Evolutionary conservation across 129 eudicot species (phyloP), one percentile per base, ranked within the genome.

Genomic region (Saussurea involucrata): DNA sequence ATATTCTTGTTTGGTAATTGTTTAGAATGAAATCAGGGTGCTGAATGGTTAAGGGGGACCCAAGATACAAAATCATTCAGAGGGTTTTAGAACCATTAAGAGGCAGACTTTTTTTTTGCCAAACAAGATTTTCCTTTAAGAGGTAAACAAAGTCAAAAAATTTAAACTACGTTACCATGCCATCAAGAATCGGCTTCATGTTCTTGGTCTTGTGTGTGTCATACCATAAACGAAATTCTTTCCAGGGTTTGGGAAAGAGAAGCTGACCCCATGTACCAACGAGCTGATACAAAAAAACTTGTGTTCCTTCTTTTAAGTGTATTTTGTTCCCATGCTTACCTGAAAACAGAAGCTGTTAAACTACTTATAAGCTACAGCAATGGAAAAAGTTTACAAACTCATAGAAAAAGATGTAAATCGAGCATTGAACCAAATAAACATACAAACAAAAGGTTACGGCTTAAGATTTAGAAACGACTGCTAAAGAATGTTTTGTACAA

Each of bases 181-280:
- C 98, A 33, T 91, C 92, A 80, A 95, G 87, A 87, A 81, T 75
- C 63, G 98, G 98, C 83, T 89, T 91, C 20, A 88, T 27, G 78
- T 87, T 90, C 77, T 86, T 95, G 60, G 93, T 85, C 75, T 95
- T 95, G 78, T 95, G 98, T 4, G 74, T 72, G 83, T 95, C 98
- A 42, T 95, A 89, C 98, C 98, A 95, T 70, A 89, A 80, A 24
- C 98, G 97, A 17, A 95, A 95, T 81, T 91, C 97, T 81, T 95
- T 95, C 98, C 98, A 95, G 6, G 97, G 98, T 65, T 76, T 95
- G 21, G 98, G 98, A 73, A 95, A 95, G 63, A 94, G 83, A 83
- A 95, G 98, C 80, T 95, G 97, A 44, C 98, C 98, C 98, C 98
- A 95, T 3, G 98, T 95, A 46, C 98, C 98, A 79, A 95, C 97